phyloP scores from a whole-genome alignment of 2,329 filamentous ascomycete genomes.

The Neurospora sp. region DNA sequence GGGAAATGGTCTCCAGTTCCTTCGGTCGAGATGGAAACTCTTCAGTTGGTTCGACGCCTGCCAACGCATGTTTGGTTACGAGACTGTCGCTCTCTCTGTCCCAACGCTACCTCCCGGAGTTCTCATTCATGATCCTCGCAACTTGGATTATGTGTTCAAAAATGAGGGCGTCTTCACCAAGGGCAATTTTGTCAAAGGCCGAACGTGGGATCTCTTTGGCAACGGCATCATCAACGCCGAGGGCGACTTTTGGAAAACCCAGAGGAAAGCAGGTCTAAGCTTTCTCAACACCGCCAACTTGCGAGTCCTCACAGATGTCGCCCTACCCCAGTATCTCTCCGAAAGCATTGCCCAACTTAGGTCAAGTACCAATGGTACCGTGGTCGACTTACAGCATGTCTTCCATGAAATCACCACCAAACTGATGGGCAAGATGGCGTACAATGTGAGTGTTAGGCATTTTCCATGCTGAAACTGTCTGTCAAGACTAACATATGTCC shows the following conservation, averaged over 20 bases:
- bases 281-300: constrained; percentile 51
- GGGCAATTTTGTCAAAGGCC: constrained; percentile 49
- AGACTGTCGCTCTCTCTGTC: constrained; percentile 53
- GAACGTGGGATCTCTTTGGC: constrained; percentile 53
- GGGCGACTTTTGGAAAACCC: constrained; percentile 51
- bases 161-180: constrained; percentile 52
- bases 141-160: constrained; percentile 53
- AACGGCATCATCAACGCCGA: constrained; percentile 59
- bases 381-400: constrained; percentile 47
- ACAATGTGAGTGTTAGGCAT: constrained; percentile 32
- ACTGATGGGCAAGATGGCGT: constrained; percentile 59
- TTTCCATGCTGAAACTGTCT: background rate
- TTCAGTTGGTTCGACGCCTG: constrained; percentile 54
- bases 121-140: constrained; percentile 50
- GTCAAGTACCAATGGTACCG: constrained; percentile 15
- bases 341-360: constrained; percentile 31
- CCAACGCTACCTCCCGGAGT: constrained; percentile 53
- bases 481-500: background rate
- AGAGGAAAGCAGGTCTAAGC: constrained; percentile 49
- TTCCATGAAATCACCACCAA: constrained; percentile 56
- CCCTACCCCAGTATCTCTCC: constrained; percentile 43
- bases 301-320: constrained; percentile 44
- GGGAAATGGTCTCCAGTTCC: constrained; percentile 52
- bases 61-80: constrained; percentile 44
- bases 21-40: constrained; percentile 48